Evolutionary conservation across 306 rosid species (phyloP).

Genomic region (Cucumis melo): DNA sequence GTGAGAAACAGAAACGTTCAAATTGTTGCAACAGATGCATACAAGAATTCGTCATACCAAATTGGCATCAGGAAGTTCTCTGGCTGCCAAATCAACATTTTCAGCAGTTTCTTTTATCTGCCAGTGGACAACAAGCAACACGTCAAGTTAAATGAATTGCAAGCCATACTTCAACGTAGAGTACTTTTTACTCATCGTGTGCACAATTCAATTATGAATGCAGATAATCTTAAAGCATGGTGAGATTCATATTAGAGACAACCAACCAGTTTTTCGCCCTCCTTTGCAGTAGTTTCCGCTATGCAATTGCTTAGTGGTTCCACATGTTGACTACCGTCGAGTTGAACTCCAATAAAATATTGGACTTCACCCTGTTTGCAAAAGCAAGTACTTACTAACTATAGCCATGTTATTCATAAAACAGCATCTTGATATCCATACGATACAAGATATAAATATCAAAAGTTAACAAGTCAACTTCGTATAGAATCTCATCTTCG

Average conservation of each 20-base stretch:
- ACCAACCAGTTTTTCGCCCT: conserved; percentile 61
- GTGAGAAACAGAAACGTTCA: conserved; percentile 12
- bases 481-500: background rate
- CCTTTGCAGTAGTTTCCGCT: conserved; percentile 47
- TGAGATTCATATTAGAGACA: background rate
- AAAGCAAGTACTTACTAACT: background rate
- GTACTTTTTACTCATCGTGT: background rate
- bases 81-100: conserved; percentile 70
- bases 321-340: conserved; percentile 92
- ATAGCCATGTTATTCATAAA: background rate
- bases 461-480: background rate
- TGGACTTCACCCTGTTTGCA: conserved; percentile 85
- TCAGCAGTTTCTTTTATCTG: conserved; percentile 84
- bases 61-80: conserved; percentile 97
- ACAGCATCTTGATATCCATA: background rate
- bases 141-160: background rate
- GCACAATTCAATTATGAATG: background rate
- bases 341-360: conserved; percentile 94
- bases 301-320: conserved; percentile 74
- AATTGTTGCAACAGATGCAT: conserved; percentile 6
- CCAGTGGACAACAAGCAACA: conserved; percentile 7
- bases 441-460: background rate
- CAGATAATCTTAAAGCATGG: background rate
- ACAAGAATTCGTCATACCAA: conserved; percentile 46
- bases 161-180: background rate